These are phyloP conservation scores for Sporothrix luriei DNA, from an alignment of 2,329 filamentous ascomycete species.

Conservation along the genomic window DNA sequence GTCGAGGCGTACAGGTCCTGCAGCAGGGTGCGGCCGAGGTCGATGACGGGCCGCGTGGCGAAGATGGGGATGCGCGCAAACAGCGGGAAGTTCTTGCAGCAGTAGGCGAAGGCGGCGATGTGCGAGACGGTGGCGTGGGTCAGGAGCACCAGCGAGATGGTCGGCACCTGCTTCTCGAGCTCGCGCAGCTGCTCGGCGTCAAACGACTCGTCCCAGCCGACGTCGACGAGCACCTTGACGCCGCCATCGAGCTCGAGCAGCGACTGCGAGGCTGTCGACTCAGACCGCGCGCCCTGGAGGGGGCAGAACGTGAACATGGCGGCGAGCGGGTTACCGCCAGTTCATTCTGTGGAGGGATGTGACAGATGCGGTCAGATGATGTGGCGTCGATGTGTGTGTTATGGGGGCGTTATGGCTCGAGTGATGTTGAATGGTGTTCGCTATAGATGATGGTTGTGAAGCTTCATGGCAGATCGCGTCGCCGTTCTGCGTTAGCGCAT, in stretches of 20 bases:
- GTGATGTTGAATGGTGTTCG: neutral
- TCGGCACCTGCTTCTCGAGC: conserved; percentile 89
- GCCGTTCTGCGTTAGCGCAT: conserved; percentile 30
- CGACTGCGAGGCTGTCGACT: conserved; percentile 88
- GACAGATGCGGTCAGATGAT: neutral
- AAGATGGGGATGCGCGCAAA: conserved; percentile 94
- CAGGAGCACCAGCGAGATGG: conserved; percentile 87
- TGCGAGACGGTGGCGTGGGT: conserved; percentile 92
- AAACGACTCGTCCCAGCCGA: conserved; percentile 95
- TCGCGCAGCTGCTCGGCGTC: conserved; percentile 79
- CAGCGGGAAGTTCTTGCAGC: conserved; percentile 91
- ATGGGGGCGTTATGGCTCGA: too few relatives aligned
- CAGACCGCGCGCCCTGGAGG: conserved; percentile 85
- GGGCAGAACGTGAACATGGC: conserved; percentile 95
- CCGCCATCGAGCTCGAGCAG: conserved; percentile 94
- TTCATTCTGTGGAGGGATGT: neutral
- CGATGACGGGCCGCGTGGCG: conserved; percentile 89
- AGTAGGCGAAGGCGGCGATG: conserved; percentile 90
- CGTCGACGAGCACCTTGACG: conserved; percentile 90
- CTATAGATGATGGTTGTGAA: neutral
- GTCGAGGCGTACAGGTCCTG: conserved; percentile 92
- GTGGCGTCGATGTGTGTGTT: neutral
- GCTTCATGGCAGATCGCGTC: conserved; percentile 32
- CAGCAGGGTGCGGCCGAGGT: conserved; percentile 84
- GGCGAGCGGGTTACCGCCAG: neutral